phyloP scores from a whole-genome alignment of 805 yeast species.

The Schizosaccharomyces osmophilus region DNA sequence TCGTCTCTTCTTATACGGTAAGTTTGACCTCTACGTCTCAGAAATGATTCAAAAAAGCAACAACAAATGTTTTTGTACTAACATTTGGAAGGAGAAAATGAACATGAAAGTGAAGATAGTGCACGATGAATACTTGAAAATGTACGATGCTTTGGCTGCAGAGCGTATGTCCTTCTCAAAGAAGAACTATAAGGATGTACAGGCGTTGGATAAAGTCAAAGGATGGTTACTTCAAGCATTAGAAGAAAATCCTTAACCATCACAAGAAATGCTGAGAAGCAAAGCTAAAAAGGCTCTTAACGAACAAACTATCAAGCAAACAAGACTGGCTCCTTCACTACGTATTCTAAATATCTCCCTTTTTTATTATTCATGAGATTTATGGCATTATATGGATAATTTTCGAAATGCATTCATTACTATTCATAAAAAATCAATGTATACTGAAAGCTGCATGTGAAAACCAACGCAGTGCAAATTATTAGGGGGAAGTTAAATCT shows the following conservation, averaged over 20 bases:
- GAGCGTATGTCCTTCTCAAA: neutral
- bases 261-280: too few relatives aligned
- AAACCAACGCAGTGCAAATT: too few relatives aligned
- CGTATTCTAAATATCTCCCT: too few relatives aligned
- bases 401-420: too few relatives aligned
- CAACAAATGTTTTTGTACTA: neutral
- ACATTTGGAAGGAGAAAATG: neutral
- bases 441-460: too few relatives aligned
- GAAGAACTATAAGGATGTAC: neutral
- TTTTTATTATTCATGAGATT: too few relatives aligned
- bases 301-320: too few relatives aligned
- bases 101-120: neutral
- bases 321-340: too few relatives aligned
- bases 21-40: neutral
- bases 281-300: too few relatives aligned
- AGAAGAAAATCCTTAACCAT: neutral
- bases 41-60: neutral
- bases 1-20: neutral
- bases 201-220: neutral
- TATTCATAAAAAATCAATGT: too few relatives aligned
- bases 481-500: neutral
- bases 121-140: neutral
- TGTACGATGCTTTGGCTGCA: neutral
- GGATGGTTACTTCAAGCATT: neutral
- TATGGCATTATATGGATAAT: too few relatives aligned